A percentile compares a stretch with the other conserved stretches of the same genome.
phyloP scores from a whole-genome alignment of 176 grass and related monocot species.

The Themeda triandra region DNA sequence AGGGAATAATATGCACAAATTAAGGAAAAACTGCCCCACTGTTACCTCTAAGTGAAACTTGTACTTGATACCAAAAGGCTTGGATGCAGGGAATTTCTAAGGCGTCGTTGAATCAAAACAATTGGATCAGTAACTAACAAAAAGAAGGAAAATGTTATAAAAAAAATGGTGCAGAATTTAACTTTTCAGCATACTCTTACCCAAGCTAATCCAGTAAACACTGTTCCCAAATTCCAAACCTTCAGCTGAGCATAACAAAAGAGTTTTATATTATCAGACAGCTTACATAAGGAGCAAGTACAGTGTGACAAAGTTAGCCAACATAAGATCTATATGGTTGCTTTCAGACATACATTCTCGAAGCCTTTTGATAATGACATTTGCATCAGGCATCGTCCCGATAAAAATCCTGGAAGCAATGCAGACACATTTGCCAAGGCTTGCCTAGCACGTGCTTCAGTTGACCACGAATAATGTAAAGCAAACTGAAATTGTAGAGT shows the following conservation, averaged over 20 bases:
- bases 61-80: constrained; percentile 78
- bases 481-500: constrained; percentile 76
- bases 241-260: constrained; percentile 57
- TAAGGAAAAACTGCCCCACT: background rate
- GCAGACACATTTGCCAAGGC: constrained; percentile 87
- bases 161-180: too few species aligned
- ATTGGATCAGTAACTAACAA: constrained; percentile 2
- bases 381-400: constrained; percentile 87
- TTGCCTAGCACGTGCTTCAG: constrained; percentile 83
- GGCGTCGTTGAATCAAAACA: constrained; percentile 16
- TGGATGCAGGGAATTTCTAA: constrained; percentile 84
- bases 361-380: constrained; percentile 92
- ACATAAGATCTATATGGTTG: constrained; percentile 14
- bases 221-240: constrained; percentile 91
- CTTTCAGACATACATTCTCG: constrained; percentile 27
- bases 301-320: constrained; percentile 15
- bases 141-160: constrained; percentile 6
- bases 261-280: too few species aligned
- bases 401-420: constrained; percentile 70
- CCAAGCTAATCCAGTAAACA: constrained; percentile 87
- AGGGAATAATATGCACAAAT: background rate
- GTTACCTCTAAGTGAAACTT: constrained; percentile 97
- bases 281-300: constrained; percentile 20
- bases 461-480: constrained; percentile 98
- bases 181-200: constrained; percentile 70